Conservation (phyloP, 176 grass and related monocot species). For the Bolboschoenus planiculmis region DNA sequence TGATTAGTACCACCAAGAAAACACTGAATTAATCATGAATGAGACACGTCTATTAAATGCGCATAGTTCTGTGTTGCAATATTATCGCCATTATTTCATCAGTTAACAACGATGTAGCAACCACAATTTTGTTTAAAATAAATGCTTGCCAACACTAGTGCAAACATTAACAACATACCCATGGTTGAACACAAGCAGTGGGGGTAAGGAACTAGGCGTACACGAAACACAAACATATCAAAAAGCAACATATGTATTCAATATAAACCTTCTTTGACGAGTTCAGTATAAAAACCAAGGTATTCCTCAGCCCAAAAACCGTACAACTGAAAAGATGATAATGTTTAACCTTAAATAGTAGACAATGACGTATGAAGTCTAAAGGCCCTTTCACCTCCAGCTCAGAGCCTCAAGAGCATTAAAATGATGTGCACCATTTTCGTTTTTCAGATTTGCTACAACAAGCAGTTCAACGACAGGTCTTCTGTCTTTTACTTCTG, state of each 20-base stretch:
- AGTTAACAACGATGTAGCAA: too few relatives aligned
- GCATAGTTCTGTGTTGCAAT: too few relatives aligned
- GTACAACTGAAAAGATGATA: not conserved
- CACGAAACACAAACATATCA: too few relatives aligned
- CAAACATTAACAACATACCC: not conserved
- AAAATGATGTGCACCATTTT: not conserved
- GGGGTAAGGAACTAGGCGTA: too few relatives aligned
- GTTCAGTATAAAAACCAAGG: too few relatives aligned
- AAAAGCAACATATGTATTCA: not conserved
- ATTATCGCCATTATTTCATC: too few relatives aligned
- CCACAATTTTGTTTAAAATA: not conserved
- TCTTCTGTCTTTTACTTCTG: not conserved
- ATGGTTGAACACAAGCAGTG: not conserved
- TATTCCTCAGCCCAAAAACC: not conserved
- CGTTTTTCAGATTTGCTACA: not conserved
- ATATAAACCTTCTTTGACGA: too few relatives aligned
- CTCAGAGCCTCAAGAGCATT: not conserved
- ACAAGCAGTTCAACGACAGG: not conserved
- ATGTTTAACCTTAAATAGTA: not conserved
- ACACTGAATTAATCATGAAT: too few relatives aligned
- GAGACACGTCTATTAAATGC: too few relatives aligned
- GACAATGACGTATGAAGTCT: too few relatives aligned
- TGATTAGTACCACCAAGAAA: too few relatives aligned
- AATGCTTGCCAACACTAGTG: not conserved
- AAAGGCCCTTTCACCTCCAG: not conserved